Evolutionary conservation across 2,329 filamentous ascomycete species (phyloP).

Genomic region (Aspergillus hiratsukae): DNA sequence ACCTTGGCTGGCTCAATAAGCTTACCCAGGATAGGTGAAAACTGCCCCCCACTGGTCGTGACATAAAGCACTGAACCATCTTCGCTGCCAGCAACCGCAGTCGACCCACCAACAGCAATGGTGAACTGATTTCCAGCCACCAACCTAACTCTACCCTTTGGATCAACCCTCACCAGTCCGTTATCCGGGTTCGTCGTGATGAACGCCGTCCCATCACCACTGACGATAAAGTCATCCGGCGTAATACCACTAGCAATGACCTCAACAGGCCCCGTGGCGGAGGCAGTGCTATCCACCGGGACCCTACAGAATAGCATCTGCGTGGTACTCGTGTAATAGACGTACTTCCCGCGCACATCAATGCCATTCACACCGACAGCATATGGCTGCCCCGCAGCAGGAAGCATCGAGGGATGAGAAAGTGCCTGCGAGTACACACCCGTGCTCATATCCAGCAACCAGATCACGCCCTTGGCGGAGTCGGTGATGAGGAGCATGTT

Average conservation of each 20-base stretch:
- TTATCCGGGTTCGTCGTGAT: constrained; percentile 6
- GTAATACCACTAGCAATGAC: not conserved
- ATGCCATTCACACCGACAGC: constrained; percentile 7
- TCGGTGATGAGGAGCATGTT: constrained; percentile 3
- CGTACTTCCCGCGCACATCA: not conserved
- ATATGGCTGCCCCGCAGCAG: no score
- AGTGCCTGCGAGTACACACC: not conserved
- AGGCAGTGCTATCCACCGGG: not conserved
- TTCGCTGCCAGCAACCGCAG: not conserved
- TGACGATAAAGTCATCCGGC: constrained; percentile 3
- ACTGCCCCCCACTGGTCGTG: constrained; percentile 5
- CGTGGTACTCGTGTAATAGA: constrained; percentile 7
- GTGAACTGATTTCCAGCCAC: constrained; percentile 1
- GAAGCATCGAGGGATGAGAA: no score
- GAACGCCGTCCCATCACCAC: constrained; percentile 3
- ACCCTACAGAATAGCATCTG: constrained; percentile 2
- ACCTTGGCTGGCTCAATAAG: constrained; percentile 6
- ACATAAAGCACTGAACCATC: constrained; percentile 5
- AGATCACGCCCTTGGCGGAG: constrained; percentile 7
- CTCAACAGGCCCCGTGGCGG: constrained; percentile 1
- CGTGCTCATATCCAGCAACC: constrained; percentile 3
- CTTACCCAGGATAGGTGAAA: constrained; percentile 1
- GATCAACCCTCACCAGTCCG: constrained; percentile 1
- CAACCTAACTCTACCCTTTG: not conserved
- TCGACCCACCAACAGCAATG: not conserved